Base-by-base conservation (phyloP, 495 filamentous ascomycete species). In the Copromyces sp. region DNA sequence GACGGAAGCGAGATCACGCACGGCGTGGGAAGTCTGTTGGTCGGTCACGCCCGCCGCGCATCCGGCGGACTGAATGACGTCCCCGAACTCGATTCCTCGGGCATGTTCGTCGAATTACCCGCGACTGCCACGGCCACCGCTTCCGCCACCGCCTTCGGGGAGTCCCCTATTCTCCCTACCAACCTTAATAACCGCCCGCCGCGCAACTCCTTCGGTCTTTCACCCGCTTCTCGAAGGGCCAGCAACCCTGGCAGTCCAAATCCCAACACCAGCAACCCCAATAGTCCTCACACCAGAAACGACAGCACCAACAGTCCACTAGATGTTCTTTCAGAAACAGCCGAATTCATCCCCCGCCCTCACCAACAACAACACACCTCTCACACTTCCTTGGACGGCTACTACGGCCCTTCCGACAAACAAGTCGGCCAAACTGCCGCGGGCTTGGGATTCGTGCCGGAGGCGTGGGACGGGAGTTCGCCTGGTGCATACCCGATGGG, bases 1-100 rank as follows among this genome's bases (percentile, higher is more conserved):
- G 79, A 80, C 42, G 80, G 81, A n/a, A 76, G 73, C 68, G 79
- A 81, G 9, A 70, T 74, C 6, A 74, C 70, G 6, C 77, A 72
- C 39, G 80, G 75, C 0, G 53, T 70, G 3, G 69, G 68, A 4
- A 74, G 71, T 11, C 74, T 70, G 0, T 39, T 77, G 3, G 61
- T 75, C 12, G 53, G 53, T 3, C 53, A 61, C 3, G 53, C 53
- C 3, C 7, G 53, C 7, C 24, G 53, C 29, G 29, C 53, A 0
- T 61, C 53, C 6, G 47, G 53, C 1, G 53, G 53, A 7, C 53
- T 61, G 9, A 11, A 11, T 0, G 53, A 61, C 0, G 35, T 78
- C 3, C 77, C 76, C 8, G 81, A 84, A 35, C 69, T 84, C 7
- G 79, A 78, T 14, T 69, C 73, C 1, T 73, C 73, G 9, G 74